Conservation (phyloP, 2,329 filamentous ascomycete species). For the Chrysoporthe austroafricana region DNA sequence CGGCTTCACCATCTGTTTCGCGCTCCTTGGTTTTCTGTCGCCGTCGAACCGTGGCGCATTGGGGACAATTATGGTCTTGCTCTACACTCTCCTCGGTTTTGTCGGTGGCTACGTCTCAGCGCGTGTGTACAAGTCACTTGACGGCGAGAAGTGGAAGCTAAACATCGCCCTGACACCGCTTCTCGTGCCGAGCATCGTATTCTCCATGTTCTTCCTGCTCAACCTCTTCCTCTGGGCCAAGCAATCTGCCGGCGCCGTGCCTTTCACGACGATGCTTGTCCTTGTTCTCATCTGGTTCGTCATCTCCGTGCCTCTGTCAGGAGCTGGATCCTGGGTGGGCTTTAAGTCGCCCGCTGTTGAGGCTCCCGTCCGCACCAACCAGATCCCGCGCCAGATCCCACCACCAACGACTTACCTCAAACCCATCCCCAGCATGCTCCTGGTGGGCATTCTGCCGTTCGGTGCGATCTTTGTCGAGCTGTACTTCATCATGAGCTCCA, state of each 20-base stretch:
- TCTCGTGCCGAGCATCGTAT: conserved; percentile 84
- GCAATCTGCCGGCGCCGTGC: conserved; percentile 88
- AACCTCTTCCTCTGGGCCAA: conserved; percentile 97
- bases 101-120: conserved; percentile 90
- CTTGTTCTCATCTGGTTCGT: conserved; percentile 95
- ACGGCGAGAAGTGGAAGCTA: conserved; percentile 90
- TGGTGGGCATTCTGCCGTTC: conserved; percentile 92
- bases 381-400: conserved; percentile 96
- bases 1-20: conserved; percentile 90
- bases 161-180: conserved; percentile 89
- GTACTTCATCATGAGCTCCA: conserved; percentile 98
- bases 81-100: conserved; percentile 92
- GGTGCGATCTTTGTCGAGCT: conserved; percentile 97
- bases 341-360: conserved; percentile 77
- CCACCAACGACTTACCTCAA: conserved; percentile 81
- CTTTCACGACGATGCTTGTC: conserved; percentile 95
- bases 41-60: conserved; percentile 94
- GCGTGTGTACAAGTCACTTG: conserved; percentile 91
- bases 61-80: conserved; percentile 87
- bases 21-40: conserved; percentile 90
- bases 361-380: conserved; percentile 89
- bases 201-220: conserved; percentile 86
- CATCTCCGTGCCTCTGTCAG: conserved; percentile 89
- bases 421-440: conserved; percentile 84
- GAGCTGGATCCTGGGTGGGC: conserved; percentile 89